Evolutionary conservation across 306 rosid genomes (phyloP).

Genomic region (Rubus parviflorus): DNA sequence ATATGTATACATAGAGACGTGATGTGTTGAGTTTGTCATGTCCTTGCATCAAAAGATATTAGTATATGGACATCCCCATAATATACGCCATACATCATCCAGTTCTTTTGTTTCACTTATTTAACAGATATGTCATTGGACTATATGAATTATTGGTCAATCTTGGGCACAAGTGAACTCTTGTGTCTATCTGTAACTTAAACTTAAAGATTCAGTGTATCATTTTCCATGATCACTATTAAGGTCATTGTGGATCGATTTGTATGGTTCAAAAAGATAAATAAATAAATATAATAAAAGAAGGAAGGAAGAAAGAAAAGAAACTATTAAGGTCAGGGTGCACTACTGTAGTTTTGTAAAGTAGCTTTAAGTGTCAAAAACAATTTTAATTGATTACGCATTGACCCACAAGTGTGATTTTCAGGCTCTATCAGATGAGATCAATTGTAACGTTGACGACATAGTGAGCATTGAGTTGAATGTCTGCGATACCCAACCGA

Average conservation of each 20-base stretch:
- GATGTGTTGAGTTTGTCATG: not conserved
- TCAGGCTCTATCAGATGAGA: slow-evolving; percentile 81
- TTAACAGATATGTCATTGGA: not conserved
- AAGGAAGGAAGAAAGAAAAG: not conserved
- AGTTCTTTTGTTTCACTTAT: not conserved
- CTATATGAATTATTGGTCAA: not conserved
- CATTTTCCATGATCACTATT: not conserved
- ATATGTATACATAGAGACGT: not conserved
- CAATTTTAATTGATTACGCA: slow-evolving; percentile 12
- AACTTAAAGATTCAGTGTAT: not conserved
- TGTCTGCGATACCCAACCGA: slow-evolving; percentile 93
- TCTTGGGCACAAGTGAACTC: not conserved
- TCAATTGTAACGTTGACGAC: slow-evolving; percentile 64
- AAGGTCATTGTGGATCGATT: not conserved
- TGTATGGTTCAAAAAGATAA: not conserved
- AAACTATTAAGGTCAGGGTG: not conserved
- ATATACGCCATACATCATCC: not conserved
- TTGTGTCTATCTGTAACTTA: not conserved
- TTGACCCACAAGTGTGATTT: slow-evolving; percentile 24
- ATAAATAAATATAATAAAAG: too few species aligned
- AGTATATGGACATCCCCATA: not conserved
- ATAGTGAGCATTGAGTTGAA: slow-evolving; percentile 79
- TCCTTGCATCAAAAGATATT: not conserved
- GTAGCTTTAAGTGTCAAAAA: not conserved
- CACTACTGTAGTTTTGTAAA: slow-evolving; percentile 3